Percentiles rank a stretch among this genome's conserved stretches.
These are phyloP conservation scores for Eragrostis curvula DNA, from an alignment of 176 grass and related monocot genomes.

Conservation along the genomic window DNA sequence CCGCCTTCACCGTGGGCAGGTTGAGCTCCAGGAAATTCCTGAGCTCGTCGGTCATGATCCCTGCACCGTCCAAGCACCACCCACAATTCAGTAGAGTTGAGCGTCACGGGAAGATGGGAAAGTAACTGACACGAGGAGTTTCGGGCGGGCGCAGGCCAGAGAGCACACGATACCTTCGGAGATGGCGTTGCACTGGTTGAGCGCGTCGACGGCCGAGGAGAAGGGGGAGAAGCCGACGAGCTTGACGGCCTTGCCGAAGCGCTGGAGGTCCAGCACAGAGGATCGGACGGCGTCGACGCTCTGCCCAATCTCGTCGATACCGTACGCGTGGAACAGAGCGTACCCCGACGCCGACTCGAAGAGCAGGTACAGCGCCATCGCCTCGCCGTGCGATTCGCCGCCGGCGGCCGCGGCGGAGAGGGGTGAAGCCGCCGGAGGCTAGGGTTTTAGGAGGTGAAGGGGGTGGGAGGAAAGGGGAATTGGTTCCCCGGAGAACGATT, in stretches of 20 bases:
- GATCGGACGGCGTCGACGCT: constrained; percentile 67
- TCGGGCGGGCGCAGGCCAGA: neutral
- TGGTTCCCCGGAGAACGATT: no score
- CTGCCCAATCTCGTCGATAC: constrained; percentile 78
- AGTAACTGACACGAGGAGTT: neutral
- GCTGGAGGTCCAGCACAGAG: constrained; percentile 62
- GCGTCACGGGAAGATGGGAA: neutral
- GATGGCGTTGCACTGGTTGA: constrained; percentile 82
- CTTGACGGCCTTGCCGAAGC: constrained; percentile 83
- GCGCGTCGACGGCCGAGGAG: constrained; percentile 68
- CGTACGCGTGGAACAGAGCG: constrained; percentile 69
- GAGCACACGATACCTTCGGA: constrained; percentile 57
- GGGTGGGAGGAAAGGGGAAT: neutral
- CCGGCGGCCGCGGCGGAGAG: neutral
- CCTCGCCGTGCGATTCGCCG: constrained; percentile 34
- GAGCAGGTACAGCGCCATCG: constrained; percentile 78
- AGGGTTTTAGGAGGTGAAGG: constrained; percentile 17
- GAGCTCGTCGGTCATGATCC: constrained; percentile 76
- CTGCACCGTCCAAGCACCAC: constrained; percentile 31
- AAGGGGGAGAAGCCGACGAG: constrained; percentile 72
- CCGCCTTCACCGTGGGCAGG: constrained; percentile 67
- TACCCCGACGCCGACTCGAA: constrained; percentile 83
- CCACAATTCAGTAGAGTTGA: neutral
- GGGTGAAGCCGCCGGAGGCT: neutral
- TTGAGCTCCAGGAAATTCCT: constrained; percentile 84